phyloP scores from a whole-genome alignment of 2,329 filamentous ascomycete species.

The Setomelanomma holmii region DNA sequence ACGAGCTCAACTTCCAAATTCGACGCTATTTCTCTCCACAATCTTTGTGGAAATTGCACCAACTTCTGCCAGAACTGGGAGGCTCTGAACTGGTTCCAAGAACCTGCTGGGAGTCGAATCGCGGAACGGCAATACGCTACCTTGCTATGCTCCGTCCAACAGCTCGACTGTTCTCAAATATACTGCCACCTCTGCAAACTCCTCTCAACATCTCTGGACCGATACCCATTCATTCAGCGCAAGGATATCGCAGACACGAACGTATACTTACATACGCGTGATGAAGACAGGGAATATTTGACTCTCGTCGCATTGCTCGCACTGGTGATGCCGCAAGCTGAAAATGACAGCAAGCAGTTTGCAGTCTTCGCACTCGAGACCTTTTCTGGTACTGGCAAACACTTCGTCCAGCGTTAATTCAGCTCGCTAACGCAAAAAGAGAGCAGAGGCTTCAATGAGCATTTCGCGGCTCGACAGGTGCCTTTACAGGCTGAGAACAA shows the following conservation, averaged over 20 bases:
- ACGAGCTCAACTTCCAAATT: neutral
- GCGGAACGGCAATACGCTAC: neutral
- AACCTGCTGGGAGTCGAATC: neutral
- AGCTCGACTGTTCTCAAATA: neutral
- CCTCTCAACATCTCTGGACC: neutral
- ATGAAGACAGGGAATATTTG: too few species aligned
- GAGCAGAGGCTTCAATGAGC: conserved; percentile 1
- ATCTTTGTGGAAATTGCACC: neutral
- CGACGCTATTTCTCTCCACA: neutral
- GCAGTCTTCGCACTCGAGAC: too few species aligned
- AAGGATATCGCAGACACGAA: neutral
- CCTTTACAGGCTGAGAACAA: conserved; percentile 7
- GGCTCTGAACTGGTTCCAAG: neutral
- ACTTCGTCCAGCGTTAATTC: too few species aligned
- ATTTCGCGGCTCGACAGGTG: conserved; percentile 1
- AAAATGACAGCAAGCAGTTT: too few species aligned
- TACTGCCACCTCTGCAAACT: neutral
- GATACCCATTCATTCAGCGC: too few species aligned
- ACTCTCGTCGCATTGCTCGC: too few species aligned
- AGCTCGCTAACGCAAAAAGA: too few species aligned
- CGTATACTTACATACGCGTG: neutral
- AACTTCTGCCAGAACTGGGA: neutral
- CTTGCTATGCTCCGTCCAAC: neutral
- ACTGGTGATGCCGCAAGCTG: too few species aligned
- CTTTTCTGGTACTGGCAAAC: too few species aligned